These are phyloP conservation scores for Leucocoprinus leucothites DNA, from an alignment of 768 basidiomycete species.

Conservation along the genomic window DNA sequence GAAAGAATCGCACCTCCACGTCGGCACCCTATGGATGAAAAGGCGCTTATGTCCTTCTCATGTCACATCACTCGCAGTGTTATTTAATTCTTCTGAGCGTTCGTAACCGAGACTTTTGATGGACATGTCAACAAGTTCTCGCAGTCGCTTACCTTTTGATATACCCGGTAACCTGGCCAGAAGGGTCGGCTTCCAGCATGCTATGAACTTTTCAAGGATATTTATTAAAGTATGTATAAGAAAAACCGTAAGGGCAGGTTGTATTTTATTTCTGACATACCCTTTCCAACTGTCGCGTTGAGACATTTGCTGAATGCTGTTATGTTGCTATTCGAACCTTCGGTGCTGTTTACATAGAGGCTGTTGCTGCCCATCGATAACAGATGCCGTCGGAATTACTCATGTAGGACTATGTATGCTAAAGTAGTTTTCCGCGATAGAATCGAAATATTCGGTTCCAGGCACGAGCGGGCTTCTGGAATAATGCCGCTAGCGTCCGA, in stretches of 20 bases:
- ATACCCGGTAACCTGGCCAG: neutral
- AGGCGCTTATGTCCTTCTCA: slow-evolving; percentile 61
- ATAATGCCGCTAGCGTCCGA: neutral
- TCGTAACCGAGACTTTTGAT: neutral
- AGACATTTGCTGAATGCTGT: neutral
- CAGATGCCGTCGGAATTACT: neutral
- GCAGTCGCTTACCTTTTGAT: neutral
- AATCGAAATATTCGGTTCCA: neutral
- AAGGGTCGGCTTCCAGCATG: neutral
- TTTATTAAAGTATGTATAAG: neutral
- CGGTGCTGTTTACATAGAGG: neutral
- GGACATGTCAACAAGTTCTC: neutral
- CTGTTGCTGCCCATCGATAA: neutral
- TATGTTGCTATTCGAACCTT: neutral
- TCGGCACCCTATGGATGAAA: slow-evolving; percentile 70
- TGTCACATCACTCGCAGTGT: slow-evolving; percentile 16
- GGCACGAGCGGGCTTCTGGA: neutral
- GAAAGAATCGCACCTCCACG: slow-evolving; percentile 55
- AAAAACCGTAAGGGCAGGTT: neutral
- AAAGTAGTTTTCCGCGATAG: neutral
- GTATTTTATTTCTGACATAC: neutral
- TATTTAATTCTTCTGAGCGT: neutral
- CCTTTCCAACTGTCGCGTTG: neutral
- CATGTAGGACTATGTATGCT: neutral
- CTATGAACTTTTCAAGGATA: neutral